Evolutionary conservation across 73 alveolate genomes (phyloP), one percentile per base, ranked within the genome.

Genomic region (Diophrys appendiculata): DNA sequence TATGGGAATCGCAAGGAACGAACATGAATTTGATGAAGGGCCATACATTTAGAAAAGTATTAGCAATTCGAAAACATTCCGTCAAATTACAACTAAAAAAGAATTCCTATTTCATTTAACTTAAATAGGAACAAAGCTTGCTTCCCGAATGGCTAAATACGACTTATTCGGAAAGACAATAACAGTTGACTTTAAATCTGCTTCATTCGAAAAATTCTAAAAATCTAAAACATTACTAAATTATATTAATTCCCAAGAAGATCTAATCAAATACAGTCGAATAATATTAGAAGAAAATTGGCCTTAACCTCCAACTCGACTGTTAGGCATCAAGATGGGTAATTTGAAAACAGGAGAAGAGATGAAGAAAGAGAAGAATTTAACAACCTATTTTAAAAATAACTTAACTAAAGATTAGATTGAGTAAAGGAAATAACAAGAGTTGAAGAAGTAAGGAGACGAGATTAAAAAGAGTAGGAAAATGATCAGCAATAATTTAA

Each of bases 21-120:
- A 22, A 64, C 98, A 94, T 86, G 91, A 72, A 31, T 93, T 77
- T 11, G 87, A 72, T 29, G 93, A 81, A 22, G 97, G 68, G 74
- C 91, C 32, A 52, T 75, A 83, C 29, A 67, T 75, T 28, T 77
- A 89, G 68, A 85, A 74, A 27, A 74, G 91, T 31, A 73, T 90
- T 33, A 81, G 95, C 60, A 77, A 82, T 26, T 67, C 75, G 11
- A 31, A 23, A 3, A 72, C 89, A 23, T 80, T 80, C 54, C 29
- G 52, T 24, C 65, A 69, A 52, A 80, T 80, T 28, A 52, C 60
- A n/a, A 24, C 65, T 3, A 43, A 53, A 3, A 33, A 72, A 23
- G 28, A 80, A 18, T 80, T 70, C 71, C 24, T 5, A n/a, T 69
- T 52, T 13, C 54, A 80, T 67, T 11, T 80, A 2, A 29, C n/a